These are phyloP conservation scores for Jaminaea rosea DNA, from an alignment of 1,284 basidiomycete species.

Conservation along the genomic window DNA sequence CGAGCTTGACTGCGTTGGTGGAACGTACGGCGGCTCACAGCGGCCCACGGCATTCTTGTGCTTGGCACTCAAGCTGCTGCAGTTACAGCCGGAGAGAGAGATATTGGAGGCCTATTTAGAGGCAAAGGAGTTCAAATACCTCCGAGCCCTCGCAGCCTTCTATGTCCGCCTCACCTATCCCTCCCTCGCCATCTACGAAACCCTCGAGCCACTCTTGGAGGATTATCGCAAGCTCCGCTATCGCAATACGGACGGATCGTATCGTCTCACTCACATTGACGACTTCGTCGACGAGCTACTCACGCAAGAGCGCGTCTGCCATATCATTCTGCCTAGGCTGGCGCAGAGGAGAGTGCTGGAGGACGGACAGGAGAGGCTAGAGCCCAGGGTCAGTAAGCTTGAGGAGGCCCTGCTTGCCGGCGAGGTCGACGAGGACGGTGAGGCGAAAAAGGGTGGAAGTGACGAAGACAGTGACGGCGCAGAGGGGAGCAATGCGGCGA, in stretches of 20 bases:
- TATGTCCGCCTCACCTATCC: constrained; percentile 91
- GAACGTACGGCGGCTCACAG: constrained; percentile 50
- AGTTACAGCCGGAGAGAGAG: constrained; percentile 94
- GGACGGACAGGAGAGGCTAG: constrained; percentile 58
- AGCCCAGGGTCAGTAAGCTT: constrained; percentile 56
- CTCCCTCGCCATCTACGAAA: constrained; percentile 78
- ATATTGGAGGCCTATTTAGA: constrained; percentile 88
- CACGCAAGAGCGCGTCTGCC: constrained; percentile 83
- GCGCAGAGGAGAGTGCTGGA: constrained; percentile 76
- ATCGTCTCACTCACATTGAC: constrained; percentile 76
- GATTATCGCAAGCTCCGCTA: constrained; percentile 82
- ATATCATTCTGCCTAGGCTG: constrained; percentile 86
- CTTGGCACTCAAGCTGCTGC: constrained; percentile 82
- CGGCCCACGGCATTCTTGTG: constrained; percentile 58
- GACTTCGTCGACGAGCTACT: constrained; percentile 81
- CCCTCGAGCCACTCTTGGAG: constrained; percentile 84
- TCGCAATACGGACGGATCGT: constrained; percentile 7
- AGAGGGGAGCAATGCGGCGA: constrained; percentile 17
- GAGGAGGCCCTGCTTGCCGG: constrained; percentile 62
- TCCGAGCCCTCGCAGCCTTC: constrained; percentile 83
- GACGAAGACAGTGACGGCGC: constrained; percentile 14
- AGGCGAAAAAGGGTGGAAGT: constrained; percentile 3
- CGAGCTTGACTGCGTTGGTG: constrained; percentile 72
- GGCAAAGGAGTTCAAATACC: constrained; percentile 97
- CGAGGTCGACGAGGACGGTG: constrained; percentile 6